Evolutionary conservation across 192 early-diverging fungal genomes (phyloP).

Genomic region (Coemansia sp.): DNA sequence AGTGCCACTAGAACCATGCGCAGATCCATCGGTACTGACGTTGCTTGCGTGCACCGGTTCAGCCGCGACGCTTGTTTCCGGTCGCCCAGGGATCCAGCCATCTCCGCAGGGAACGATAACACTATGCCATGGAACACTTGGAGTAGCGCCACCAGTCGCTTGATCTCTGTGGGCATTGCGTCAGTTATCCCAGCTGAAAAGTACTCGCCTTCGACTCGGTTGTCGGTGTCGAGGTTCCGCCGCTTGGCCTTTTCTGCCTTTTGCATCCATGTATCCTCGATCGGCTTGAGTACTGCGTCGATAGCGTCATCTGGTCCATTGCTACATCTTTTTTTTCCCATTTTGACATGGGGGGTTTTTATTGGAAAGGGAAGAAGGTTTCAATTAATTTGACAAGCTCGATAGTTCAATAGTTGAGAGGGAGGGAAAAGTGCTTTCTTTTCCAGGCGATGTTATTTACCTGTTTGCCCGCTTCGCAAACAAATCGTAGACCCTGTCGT

Average conservation of each 20-base stretch:
- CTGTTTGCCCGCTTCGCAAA: slow-evolving; percentile 9
- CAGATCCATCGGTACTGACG: slow-evolving; percentile 15
- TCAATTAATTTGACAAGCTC: too few relatives aligned
- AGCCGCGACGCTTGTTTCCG: slow-evolving; percentile 9
- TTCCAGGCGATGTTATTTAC: slow-evolving; percentile 3
- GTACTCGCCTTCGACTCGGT: background rate
- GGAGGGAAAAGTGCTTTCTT: too few relatives aligned
- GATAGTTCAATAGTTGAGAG: too few relatives aligned
- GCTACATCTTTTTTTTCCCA: background rate
- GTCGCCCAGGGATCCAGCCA: slow-evolving; percentile 4
- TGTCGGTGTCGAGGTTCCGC: background rate
- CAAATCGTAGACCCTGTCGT: slow-evolving; percentile 19
- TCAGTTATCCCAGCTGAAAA: background rate
- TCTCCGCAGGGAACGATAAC: slow-evolving; percentile 24
- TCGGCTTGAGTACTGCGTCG: slow-evolving; percentile 11
- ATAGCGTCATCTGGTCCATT: slow-evolving; percentile 6
- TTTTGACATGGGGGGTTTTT: too few relatives aligned
- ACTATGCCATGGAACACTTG: slow-evolving; percentile 26
- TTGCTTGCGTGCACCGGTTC: slow-evolving; percentile 3
- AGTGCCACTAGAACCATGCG: slow-evolving; percentile 21
- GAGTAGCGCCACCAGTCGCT: slow-evolving; percentile 15
- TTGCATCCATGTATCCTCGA: slow-evolving; percentile 20
- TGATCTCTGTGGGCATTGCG: slow-evolving; percentile 8
- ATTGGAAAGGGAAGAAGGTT: too few relatives aligned
- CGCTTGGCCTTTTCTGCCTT: slow-evolving; percentile 7